Base-by-base conservation (phyloP, 2,329 filamentous ascomycete genomes). In the Diaporthe helianthi region DNA sequence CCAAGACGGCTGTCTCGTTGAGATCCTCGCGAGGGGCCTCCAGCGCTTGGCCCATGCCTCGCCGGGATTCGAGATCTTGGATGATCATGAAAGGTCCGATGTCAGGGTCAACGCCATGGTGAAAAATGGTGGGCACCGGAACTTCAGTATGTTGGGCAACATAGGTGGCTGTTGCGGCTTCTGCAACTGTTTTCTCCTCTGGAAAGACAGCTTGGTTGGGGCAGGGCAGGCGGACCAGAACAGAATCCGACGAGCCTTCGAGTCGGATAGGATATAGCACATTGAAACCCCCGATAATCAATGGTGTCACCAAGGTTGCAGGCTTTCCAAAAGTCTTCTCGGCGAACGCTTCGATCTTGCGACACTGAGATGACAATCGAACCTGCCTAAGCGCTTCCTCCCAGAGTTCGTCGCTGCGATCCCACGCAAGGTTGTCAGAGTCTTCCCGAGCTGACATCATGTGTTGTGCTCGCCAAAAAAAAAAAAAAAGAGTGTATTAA, bases 361-460 rank as follows among this genome's bases (percentile, higher is more conserved):
- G 41, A 61, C 58, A 61, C 8, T 47, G 41, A 24, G 58, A 61
- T 24, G 58, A 61, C 26, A 76, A 75, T 3, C 78, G 64, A 2
- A 76, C 58, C n/a, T 61, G 41, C 41, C n/a, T 76, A 31, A 72
- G 54, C 12, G 73, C 72, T 46, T 75, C 65, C 12, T 76, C 76
- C 69, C 69, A 76, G 46, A 65, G 55, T 52, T 75, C 74, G 64
- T 79, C 77, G 58, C 72, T 77, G 15, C 71, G 70, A 63, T 78
- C 76, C 76, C 74, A 78, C 2, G 74, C 77, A 53, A 78, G 70
- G n/a, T 76, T 73, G 47, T 78, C 76, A 51, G 73, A 73, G 51
- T 78, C 73, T 54, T 78, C 71, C 67, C 75, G 74, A 47, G 74
- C 73, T 60, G 63, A 33, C 75, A 76, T 77, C 33, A 17, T 74